These are phyloP conservation scores for Kandelia obovata DNA, from an alignment of 345 rosid species.

Conservation along the genomic window DNA sequence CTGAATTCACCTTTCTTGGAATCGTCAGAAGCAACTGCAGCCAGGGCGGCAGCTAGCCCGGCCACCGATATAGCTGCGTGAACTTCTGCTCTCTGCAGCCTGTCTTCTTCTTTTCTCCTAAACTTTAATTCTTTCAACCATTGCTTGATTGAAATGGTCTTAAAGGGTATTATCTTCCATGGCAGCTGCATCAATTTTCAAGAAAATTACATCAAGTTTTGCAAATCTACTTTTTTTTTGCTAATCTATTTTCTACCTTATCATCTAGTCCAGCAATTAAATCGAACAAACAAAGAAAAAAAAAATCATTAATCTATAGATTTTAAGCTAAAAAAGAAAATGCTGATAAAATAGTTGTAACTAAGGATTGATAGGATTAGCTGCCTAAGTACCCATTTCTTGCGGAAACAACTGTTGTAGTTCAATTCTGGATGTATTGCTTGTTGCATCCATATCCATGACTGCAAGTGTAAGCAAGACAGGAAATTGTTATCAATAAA, in stretches of 20 bases:
- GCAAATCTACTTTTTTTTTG: too few species aligned
- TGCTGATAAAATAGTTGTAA: too few species aligned
- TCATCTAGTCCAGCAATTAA: too few species aligned
- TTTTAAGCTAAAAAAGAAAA: too few species aligned
- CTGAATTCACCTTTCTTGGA: conserved; percentile 28
- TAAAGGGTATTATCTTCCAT: conserved; percentile 63
- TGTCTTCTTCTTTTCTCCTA: conserved; percentile 72
- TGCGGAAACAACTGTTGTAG: conserved; percentile 71
- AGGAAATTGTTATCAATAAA: neutral
- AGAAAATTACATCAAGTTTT: too few species aligned
- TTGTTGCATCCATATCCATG: conserved; percentile 99
- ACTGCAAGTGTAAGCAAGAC: conserved; percentile 36
- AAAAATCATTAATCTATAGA: too few species aligned
- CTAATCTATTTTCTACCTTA: too few species aligned
- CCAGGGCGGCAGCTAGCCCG: conserved; percentile 78
- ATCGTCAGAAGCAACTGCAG: conserved; percentile 70
- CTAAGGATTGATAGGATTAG: neutral
- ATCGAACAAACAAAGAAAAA: too few species aligned
- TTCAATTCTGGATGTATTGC: conserved; percentile 96
- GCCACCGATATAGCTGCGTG: conserved; percentile 92
- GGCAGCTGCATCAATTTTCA: conserved; percentile 37
- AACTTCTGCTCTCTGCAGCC: conserved; percentile 71
- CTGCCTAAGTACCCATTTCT: conserved; percentile 56
- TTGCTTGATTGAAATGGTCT: conserved; percentile 57
- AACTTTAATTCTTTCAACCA: conserved; percentile 75